Evolutionary conservation across 495 filamentous ascomycete genomes (phyloP).

Genomic region (Neurospora terricola): DNA sequence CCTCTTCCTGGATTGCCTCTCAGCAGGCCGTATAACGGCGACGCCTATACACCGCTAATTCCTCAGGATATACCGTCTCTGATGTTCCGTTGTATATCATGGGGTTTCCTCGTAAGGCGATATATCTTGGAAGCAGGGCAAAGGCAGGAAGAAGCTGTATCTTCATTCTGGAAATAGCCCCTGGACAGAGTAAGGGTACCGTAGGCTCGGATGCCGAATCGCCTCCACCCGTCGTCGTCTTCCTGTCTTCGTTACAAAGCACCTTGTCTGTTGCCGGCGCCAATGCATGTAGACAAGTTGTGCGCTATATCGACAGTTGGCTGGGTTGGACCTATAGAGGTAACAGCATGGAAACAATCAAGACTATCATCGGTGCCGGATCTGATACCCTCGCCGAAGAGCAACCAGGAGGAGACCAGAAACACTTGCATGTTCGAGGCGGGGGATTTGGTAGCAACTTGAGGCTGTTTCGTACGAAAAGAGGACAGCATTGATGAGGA

Average conservation of each 20-base stretch:
- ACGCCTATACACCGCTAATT: background rate
- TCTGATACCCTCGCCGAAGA: background rate
- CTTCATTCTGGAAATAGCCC: background rate
- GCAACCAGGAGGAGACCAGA: background rate
- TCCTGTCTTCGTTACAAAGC: background rate
- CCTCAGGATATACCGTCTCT: background rate
- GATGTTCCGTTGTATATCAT: background rate
- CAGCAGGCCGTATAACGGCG: background rate
- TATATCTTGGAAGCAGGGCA: background rate
- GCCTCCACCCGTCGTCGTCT: background rate
- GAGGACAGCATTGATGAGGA: slow-evolving; percentile 10
- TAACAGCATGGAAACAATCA: background rate
- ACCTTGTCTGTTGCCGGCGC: background rate
- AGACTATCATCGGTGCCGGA: background rate
- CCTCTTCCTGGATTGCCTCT: background rate
- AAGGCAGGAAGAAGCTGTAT: background rate
- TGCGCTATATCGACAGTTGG: background rate
- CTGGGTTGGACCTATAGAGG: background rate
- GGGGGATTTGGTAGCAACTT: background rate
- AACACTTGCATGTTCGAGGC: background rate
- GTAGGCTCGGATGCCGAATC: background rate
- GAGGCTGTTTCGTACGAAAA: background rate
- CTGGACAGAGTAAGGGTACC: background rate
- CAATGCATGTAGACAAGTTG: background rate
- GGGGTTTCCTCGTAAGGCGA: background rate